Evolutionary conservation across 352 stramenopile genomes (phyloP).

Genomic region (Plasmopara viticola): DNA sequence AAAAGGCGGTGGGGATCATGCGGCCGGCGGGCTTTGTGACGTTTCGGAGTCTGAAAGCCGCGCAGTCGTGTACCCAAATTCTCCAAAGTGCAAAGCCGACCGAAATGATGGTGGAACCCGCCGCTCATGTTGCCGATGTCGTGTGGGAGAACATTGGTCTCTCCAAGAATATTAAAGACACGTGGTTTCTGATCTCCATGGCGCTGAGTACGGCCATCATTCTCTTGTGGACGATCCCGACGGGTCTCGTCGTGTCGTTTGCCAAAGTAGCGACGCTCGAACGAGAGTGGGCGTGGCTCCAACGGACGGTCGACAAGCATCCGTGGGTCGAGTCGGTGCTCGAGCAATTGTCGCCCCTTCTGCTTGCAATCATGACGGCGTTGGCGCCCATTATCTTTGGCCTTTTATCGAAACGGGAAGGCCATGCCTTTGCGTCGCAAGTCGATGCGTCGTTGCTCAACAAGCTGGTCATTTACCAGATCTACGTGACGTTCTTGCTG

Average conservation of each 20-base stretch:
- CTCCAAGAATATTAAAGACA: slow-evolving; percentile 66
- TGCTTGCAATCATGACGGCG: slow-evolving; percentile 73
- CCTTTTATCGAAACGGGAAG: slow-evolving; percentile 73
- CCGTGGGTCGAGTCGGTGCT: slow-evolving; percentile 66
- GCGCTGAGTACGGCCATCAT: slow-evolving; percentile 61
- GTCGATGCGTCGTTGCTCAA: slow-evolving; percentile 70
- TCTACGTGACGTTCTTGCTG: slow-evolving; percentile 75
- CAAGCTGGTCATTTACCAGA: slow-evolving; percentile 79
- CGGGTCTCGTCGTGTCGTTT: slow-evolving; percentile 66
- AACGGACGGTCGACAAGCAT: slow-evolving; percentile 47
- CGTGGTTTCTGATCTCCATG: slow-evolving; percentile 61
- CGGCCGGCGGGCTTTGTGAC: slow-evolving; percentile 70
- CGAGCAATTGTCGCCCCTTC: slow-evolving; percentile 69
- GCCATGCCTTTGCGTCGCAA: slow-evolving; percentile 56
- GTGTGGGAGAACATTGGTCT: slow-evolving; percentile 79
- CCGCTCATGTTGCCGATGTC: slow-evolving; percentile 56
- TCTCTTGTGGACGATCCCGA: slow-evolving; percentile 80
- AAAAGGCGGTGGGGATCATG: slow-evolving; percentile 54
- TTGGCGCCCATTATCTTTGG: slow-evolving; percentile 81
- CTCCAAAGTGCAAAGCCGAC: slow-evolving; percentile 67
- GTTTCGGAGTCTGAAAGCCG: slow-evolving; percentile 65
- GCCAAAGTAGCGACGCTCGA: slow-evolving; percentile 58
- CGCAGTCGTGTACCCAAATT: slow-evolving; percentile 74
- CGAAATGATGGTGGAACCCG: slow-evolving; percentile 63
- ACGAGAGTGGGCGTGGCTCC: slow-evolving; percentile 31